Percentiles rank a stretch among this genome's conserved stretches.
Evolutionary conservation across 306 rosid genomes (phyloP).

Genomic region (Gillenia trifoliata): DNA sequence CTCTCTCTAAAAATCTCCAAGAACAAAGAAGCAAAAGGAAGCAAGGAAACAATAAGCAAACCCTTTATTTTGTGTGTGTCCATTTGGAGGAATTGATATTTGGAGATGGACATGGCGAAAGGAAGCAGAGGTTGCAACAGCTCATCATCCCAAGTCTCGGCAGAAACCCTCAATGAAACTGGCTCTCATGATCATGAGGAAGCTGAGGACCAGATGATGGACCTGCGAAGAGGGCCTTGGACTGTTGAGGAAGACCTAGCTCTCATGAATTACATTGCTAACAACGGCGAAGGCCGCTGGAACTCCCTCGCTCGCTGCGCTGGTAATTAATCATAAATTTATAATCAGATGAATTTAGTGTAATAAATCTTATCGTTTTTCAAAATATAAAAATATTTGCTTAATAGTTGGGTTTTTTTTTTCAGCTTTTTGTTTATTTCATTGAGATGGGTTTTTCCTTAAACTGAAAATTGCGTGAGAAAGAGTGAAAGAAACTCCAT

Average conservation of each 20-base stretch:
- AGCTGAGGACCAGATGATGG: conserved; percentile 37
- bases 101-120: background rate
- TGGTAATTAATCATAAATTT: conserved; percentile 20
- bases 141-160: conserved; percentile 6
- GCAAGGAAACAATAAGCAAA: background rate
- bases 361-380: no score
- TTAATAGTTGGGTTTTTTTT: background rate
- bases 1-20: background rate
- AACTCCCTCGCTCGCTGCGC: conserved; percentile 86
- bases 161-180: background rate
- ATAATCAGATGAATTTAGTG: no score
- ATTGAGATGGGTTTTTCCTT: background rate
- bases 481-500: background rate
- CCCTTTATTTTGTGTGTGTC: conserved; percentile 16
- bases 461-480: background rate
- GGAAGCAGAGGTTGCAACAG: background rate
- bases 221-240: conserved; percentile 91
- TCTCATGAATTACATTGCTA: conserved; percentile 84
- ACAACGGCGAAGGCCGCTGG: conserved; percentile 98
- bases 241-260: conserved; percentile 83
- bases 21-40: background rate
- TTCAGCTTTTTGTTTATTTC: background rate
- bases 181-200: background rate
- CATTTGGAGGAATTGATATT: conserved; percentile 5
- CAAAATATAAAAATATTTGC: background rate